phyloP scores from a whole-genome alignment of 2,329 filamentous ascomycete species.

The Pestalotiopsis sp. region DNA sequence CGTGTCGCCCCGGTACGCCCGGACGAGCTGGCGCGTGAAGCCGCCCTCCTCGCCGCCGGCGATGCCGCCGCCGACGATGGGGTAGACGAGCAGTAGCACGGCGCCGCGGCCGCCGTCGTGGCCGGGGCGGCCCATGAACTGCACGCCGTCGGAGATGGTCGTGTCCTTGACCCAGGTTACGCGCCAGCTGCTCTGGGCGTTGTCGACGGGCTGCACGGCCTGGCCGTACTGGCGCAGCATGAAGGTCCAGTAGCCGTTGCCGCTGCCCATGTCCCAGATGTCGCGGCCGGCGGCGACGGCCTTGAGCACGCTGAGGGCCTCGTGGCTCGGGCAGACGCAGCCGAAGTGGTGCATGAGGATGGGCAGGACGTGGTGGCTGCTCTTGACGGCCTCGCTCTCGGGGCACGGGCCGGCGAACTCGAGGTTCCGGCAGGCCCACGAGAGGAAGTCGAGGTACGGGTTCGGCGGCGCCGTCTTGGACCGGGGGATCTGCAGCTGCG shows the following conservation, averaged over 20 bases:
- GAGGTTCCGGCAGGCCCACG: slow-evolving; percentile 64
- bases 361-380: slow-evolving; percentile 70
- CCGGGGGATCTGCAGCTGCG: slow-evolving; percentile 43
- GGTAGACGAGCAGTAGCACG: slow-evolving; percentile 73
- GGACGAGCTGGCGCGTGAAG: slow-evolving; percentile 66
- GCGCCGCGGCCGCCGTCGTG: slow-evolving; percentile 53
- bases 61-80: slow-evolving; percentile 65
- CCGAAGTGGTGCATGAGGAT: slow-evolving; percentile 81
- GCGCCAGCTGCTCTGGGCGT: slow-evolving; percentile 68
- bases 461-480: slow-evolving; percentile 51
- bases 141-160: slow-evolving; percentile 59
- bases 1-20: slow-evolving; percentile 63
- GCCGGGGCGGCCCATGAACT: slow-evolving; percentile 52
- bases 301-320: slow-evolving; percentile 63
- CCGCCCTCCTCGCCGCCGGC: slow-evolving; percentile 65
- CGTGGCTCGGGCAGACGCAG: slow-evolving; percentile 70
- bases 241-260: slow-evolving; percentile 77
- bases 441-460: slow-evolving; percentile 70
- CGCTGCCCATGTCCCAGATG: slow-evolving; percentile 69
- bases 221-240: slow-evolving; percentile 65
- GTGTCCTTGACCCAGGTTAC: slow-evolving; percentile 72
- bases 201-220: slow-evolving; percentile 65
- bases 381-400: slow-evolving; percentile 52
- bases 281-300: slow-evolving; percentile 54
- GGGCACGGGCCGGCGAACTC: slow-evolving; percentile 66